Conservation (phyloP, 768 basidiomycete genomes). For the Inosperma sp. region DNA sequence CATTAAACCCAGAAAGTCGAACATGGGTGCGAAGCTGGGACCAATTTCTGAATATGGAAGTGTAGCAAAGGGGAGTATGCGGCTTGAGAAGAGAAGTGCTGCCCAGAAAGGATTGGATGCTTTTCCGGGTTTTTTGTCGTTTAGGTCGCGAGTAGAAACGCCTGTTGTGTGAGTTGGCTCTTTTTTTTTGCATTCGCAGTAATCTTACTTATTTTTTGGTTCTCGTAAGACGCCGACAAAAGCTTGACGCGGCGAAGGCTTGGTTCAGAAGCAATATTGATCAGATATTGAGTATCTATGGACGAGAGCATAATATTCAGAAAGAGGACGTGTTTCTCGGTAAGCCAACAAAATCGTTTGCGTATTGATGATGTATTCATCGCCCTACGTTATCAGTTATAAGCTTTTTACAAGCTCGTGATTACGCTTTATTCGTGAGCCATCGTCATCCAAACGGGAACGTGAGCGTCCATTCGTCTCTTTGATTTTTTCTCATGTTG, state of each 20-base stretch:
- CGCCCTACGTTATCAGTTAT: too few species aligned
- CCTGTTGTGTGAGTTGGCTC: slow-evolving; percentile 33
- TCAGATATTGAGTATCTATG: slow-evolving; percentile 18
- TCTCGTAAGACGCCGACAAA: slow-evolving; percentile 14
- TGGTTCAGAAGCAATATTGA: slow-evolving; percentile 26
- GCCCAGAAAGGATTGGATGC: slow-evolving; percentile 56
- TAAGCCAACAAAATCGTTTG: slow-evolving; percentile 8
- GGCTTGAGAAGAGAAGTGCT: slow-evolving; percentile 52
- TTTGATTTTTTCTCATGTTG: too few species aligned
- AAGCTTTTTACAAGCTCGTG: slow-evolving; percentile 14
- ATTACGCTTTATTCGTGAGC: slow-evolving; percentile 24
- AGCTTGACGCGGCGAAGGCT: slow-evolving; percentile 19
- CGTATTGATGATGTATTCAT: too few species aligned
- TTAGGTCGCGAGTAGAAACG: slow-evolving; percentile 27
- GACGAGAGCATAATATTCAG: slow-evolving; percentile 19
- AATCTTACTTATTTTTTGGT: neutral
- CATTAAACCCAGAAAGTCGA: slow-evolving; percentile 45
- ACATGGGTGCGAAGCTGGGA: slow-evolving; percentile 34
- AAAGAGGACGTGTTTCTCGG: slow-evolving; percentile 24
- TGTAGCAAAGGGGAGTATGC: slow-evolving; percentile 41
- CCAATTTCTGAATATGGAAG: slow-evolving; percentile 61
- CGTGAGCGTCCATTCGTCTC: slow-evolving; percentile 11
- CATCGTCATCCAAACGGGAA: slow-evolving; percentile 20
- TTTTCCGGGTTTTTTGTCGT: slow-evolving; percentile 45
- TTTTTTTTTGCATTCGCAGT: neutral